phyloP scores from a whole-genome alignment of 2,329 filamentous ascomycete genomes.

The Balansia obtecta region DNA sequence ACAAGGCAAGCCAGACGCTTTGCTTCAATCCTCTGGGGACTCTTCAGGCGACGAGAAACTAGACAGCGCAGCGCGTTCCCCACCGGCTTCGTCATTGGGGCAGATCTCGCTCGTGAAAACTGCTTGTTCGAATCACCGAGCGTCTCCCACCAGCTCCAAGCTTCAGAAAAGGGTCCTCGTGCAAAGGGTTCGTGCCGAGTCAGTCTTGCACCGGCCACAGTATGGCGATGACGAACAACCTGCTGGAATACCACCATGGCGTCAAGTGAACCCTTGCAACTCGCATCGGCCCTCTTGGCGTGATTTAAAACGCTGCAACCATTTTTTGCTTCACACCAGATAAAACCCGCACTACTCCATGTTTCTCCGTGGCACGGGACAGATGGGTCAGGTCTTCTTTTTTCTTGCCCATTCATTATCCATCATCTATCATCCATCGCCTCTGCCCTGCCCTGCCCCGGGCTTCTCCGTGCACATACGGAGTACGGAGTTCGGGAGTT shows the following conservation, averaged over 20 bases:
- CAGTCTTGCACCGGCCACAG: neutral
- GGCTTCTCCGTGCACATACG: neutral
- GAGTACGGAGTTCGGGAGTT: neutral
- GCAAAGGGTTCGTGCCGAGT: neutral
- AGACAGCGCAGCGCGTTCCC: neutral
- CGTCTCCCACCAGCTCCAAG: neutral
- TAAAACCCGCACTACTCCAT: neutral
- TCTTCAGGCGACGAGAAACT: neutral
- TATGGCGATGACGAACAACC: slow-evolving; percentile 1
- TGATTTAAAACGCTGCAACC: neutral
- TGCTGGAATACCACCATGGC: neutral
- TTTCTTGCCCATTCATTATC: no score
- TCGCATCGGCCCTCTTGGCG: slow-evolving; percentile 4
- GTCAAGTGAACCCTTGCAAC: neutral
- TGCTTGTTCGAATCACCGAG: neutral
- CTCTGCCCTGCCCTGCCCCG: no score
- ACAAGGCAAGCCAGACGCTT: no score
- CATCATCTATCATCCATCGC: no score
- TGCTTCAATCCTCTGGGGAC: neutral
- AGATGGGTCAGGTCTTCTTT: neutral
- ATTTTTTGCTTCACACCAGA: slow-evolving; percentile 1
- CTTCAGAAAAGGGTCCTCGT: neutral
- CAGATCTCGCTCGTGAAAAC: neutral
- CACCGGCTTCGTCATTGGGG: neutral
- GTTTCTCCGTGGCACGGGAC: neutral